Evolutionary conservation across 129 eudicot genomes (phyloP), one percentile per base, ranked within the genome.

Genomic region (Calendula officinalis): DNA sequence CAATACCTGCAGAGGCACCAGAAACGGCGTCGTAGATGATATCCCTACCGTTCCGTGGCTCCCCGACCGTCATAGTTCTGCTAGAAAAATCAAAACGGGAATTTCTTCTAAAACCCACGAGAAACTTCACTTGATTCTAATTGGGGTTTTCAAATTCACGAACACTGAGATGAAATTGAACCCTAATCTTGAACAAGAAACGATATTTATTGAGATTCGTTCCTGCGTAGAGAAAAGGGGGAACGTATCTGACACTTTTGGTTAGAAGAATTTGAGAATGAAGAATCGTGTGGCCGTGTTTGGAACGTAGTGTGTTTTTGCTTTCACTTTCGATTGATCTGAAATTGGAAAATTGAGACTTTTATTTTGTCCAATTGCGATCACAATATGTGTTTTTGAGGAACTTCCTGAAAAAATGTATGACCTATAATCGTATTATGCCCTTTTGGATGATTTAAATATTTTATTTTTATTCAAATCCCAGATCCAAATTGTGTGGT

Each of bases 1-100:
- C 5, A 2, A 65, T 63, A 80, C 85, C 85, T 60, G 85, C 81
- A 4, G 81, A 67, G 16, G 85, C 85, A 71, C 85, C 85, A 27
- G 85, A 68, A 54, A 55, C 85, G 62, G 85, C 81, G 22, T 80
- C 81, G 65, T 70, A 76, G 6, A 76, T 51, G 50, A 75, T 67
- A 60, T 75, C 78, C 56, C 38, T 68, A 55, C 75, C 65, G 40
- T 70, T 60, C 50, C 81, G 75, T 46, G 75, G 72, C 68, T 66
- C 78, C 37, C 69, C 85, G 34, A 60, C 75, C 44, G 81, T 66
- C 85, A 80, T 78, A 60, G 63, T 64, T 68, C 73, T 14, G 30
- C 42, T 16, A 27, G 11, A 48, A 63, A 61, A 40, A 43, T 62
- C 45, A 56, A 42, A 75, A 66, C 8, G 4, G 15, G 56, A 37